Percentiles rank a stretch among this genome's conserved stretches.
phyloP scores from a whole-genome alignment of 306 rosid genomes.

The Casuarina cunninghamiana region DNA sequence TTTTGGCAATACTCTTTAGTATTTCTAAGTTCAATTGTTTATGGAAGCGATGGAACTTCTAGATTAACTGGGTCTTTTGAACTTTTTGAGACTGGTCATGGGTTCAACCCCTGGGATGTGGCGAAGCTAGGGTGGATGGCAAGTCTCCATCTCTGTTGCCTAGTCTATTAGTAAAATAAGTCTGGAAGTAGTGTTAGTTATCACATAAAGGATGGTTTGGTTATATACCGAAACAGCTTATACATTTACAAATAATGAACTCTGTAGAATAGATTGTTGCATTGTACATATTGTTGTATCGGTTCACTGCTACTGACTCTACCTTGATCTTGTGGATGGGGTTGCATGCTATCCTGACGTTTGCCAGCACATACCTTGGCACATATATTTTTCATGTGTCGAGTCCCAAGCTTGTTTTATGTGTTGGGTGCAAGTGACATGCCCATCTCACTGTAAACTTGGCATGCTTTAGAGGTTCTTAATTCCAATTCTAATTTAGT shows the following conservation, averaged over 20 bases:
- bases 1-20: background rate
- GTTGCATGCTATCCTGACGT: conserved; percentile 6
- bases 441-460: background rate
- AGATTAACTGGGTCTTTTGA: background rate
- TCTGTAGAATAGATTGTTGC: background rate
- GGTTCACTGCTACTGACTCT: background rate
- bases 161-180: background rate
- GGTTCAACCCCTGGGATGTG: background rate
- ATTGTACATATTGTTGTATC: background rate
- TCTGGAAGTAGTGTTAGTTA: background rate
- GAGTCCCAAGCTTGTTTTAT: conserved; percentile 6
- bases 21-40: background rate
- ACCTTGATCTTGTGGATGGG: background rate
- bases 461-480: background rate
- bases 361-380: background rate
- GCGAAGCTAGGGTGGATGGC: background rate
- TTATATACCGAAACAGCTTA: background rate
- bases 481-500: background rate
- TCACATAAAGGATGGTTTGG: background rate
- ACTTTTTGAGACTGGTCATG: background rate
- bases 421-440: conserved; percentile 9
- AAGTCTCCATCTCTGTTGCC: background rate
- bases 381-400: background rate
- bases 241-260: background rate
- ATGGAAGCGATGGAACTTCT: background rate